These are phyloP conservation scores for Coccomyxa sp. DNA, from an alignment of 139 green algal genomes.

Conservation along the genomic window DNA sequence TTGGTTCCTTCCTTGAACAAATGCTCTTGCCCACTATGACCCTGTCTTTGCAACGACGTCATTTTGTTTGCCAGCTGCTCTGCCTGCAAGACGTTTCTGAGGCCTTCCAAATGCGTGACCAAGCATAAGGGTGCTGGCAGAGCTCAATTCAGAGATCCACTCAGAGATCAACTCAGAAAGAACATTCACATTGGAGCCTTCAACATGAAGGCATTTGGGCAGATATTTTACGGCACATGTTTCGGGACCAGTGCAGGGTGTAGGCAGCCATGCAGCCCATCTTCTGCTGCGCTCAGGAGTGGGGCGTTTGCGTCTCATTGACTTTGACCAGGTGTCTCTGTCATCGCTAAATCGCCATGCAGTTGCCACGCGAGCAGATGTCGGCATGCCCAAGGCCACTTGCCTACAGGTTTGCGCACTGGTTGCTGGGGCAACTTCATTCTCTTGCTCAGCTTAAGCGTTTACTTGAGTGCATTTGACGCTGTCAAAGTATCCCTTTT, in stretches of 20 bases:
- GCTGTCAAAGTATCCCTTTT: too few relatives aligned
- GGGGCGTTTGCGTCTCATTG: constrained; percentile 82
- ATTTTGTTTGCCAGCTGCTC: too few relatives aligned
- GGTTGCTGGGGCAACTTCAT: not conserved
- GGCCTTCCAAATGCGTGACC: too few relatives aligned
- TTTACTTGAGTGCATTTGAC: too few relatives aligned
- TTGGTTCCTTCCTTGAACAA: too few relatives aligned
- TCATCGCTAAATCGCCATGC: constrained; percentile 93
- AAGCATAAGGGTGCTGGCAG: too few relatives aligned
- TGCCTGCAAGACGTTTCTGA: too few relatives aligned
- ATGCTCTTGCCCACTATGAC: not conserved
- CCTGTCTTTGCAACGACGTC: too few relatives aligned
- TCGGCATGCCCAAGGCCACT: constrained; percentile 85
- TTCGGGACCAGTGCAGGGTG: constrained; percentile 55
- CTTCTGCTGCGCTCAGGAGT: constrained; percentile 91
- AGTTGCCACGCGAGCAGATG: constrained; percentile 85
- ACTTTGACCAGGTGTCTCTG: constrained; percentile 96
- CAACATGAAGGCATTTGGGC: too few relatives aligned
- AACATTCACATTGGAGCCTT: too few relatives aligned
- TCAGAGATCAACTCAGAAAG: too few relatives aligned
- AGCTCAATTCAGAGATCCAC: too few relatives aligned
- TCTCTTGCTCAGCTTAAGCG: not conserved
- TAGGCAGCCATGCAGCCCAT: constrained; percentile 91
- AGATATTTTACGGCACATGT: not conserved
- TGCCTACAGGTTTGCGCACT: constrained; percentile 25